Base-by-base conservation (phyloP, 805 yeast genomes). In the Ogataea chonburiensis region DNA sequence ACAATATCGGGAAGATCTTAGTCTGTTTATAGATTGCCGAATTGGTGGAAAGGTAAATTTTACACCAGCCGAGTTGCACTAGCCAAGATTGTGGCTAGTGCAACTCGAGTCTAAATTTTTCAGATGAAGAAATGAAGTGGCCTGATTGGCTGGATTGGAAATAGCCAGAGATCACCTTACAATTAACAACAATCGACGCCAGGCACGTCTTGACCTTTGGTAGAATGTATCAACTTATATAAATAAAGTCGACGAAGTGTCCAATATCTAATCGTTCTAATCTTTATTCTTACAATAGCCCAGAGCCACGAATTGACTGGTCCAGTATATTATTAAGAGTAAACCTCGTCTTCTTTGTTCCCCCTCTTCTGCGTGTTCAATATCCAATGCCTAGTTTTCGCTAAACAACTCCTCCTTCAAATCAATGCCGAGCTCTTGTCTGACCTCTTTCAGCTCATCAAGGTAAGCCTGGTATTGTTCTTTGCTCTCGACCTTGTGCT, bases 381-480 rank as follows among this genome's bases (percentile, higher is more conserved):
- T 17, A 17, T 34, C 24, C 35, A 30, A 26, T 12, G 24, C 24
- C 22, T 27, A 45, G 24, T 46, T 40, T 44, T 49, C 52, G 37
- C 52, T 34, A 68, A 77, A 88, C 58, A 89, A 74, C 55, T 86
- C 95, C 71, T 89, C 97, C 72, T 86, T 86, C 63, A 89, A 77
- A 53, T 91, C 91, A 62, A 89, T 75, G 53, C 97, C 98, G 57
- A 93, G 77, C 66, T 89, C 95, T 64, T 82, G 75, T 73, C 96
- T 87, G 50, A 86, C 77, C 44, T 79, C 93, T 71, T 86, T 86
- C 62, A 93, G 79, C 67, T 91, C 98, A 44, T 86, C 95, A 54
- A 93, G 80, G 75, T 93, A 93, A 49, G 96, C 97, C 57, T 83
- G 77, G 75, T 93, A 93, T 72, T 93, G 98, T 53, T 82, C 83